A percentile compares a stretch with the other conserved stretches of the same genome.
Conservation (phyloP, 805 yeast genomes). For the Metschnikowia rubicola region DNA sequence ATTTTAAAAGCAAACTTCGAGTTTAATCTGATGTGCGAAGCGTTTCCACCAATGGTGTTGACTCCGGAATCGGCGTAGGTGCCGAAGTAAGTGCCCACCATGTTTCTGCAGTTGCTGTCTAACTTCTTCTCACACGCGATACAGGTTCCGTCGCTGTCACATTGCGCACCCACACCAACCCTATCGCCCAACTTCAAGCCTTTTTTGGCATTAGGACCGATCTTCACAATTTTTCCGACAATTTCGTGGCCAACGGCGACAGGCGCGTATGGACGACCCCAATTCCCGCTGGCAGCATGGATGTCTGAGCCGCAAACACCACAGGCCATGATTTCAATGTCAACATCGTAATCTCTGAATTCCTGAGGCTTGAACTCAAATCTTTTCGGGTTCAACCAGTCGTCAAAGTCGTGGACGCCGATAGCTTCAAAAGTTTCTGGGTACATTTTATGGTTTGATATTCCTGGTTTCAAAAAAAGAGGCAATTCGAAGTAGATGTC, state of each 20-base stretch:
- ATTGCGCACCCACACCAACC: slow-evolving; percentile 78
- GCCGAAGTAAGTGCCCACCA: slow-evolving; percentile 12
- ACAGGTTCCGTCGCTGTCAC: slow-evolving; percentile 14
- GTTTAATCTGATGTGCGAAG: slow-evolving; percentile 15
- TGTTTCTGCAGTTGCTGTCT: slow-evolving; percentile 14
- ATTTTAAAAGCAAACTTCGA: slow-evolving; percentile 17
- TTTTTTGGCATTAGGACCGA: slow-evolving; percentile 17
- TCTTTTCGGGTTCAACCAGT: slow-evolving; percentile 17
- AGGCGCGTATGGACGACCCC: slow-evolving; percentile 36
- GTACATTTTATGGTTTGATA: slow-evolving; percentile 4
- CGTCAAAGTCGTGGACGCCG: slow-evolving; percentile 17
- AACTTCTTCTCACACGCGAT: slow-evolving; percentile 8
- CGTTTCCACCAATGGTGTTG: slow-evolving; percentile 17
- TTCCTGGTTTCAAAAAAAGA: not conserved
- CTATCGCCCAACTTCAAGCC: slow-evolving; percentile 61
- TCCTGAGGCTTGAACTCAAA: slow-evolving; percentile 17
- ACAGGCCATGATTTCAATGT: slow-evolving; percentile 16
- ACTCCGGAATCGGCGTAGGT: slow-evolving; percentile 11
- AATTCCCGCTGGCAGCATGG: slow-evolving; percentile 49
- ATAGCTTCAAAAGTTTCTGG: slow-evolving; percentile 18
- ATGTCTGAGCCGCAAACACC: slow-evolving; percentile 57
- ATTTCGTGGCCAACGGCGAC: slow-evolving; percentile 30
- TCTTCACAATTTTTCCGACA: slow-evolving; percentile 17
- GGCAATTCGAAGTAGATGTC: not conserved
- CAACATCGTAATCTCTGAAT: slow-evolving; percentile 19